Evolutionary conservation across 768 basidiomycete species (phyloP).

Genomic region (Collybia sp.): DNA sequence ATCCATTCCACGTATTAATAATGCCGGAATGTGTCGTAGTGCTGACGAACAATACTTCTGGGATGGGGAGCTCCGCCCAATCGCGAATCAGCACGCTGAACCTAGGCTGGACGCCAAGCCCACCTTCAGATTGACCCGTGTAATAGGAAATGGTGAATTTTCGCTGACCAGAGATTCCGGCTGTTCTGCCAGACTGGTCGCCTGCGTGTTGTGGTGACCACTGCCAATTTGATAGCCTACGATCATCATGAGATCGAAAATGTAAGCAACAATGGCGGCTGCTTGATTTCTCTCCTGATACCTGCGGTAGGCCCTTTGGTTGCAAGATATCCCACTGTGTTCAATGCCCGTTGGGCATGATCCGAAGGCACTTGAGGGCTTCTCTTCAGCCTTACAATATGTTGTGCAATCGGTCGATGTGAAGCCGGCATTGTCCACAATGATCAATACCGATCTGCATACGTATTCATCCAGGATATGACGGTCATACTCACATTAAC

Average conservation of each 20-base stretch:
- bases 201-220: slow-evolving; percentile 75
- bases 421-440: slow-evolving; percentile 50
- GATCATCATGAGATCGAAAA: slow-evolving; percentile 92
- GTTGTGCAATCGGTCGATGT: slow-evolving; percentile 59
- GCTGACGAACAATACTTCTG: slow-evolving; percentile 48
- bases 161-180: slow-evolving; percentile 27
- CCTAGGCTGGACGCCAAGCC: slow-evolving; percentile 54
- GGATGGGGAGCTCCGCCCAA: slow-evolving; percentile 74
- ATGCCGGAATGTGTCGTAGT: slow-evolving; percentile 1
- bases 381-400: slow-evolving; percentile 49
- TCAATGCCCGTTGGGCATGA: slow-evolving; percentile 35
- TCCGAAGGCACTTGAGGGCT: slow-evolving; percentile 47
- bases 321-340: slow-evolving; percentile 71
- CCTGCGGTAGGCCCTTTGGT: slow-evolving; percentile 65
- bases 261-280: slow-evolving; percentile 28
- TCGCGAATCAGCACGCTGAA: slow-evolving; percentile 58
- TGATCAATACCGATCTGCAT: slow-evolving; percentile 38
- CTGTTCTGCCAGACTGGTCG: slow-evolving; percentile 84
- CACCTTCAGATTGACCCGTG: slow-evolving; percentile 66
- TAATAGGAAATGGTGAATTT: slow-evolving; percentile 64
- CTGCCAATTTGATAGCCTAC: slow-evolving; percentile 78
- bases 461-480: slow-evolving; percentile 6
- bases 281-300: not conserved
- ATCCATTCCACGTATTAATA: slow-evolving; percentile 9
- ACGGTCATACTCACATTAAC: slow-evolving; percentile 12